Evolutionary conservation across 352 stramenopile species (phyloP).

Genomic region (Phytophthora pinifolia): DNA sequence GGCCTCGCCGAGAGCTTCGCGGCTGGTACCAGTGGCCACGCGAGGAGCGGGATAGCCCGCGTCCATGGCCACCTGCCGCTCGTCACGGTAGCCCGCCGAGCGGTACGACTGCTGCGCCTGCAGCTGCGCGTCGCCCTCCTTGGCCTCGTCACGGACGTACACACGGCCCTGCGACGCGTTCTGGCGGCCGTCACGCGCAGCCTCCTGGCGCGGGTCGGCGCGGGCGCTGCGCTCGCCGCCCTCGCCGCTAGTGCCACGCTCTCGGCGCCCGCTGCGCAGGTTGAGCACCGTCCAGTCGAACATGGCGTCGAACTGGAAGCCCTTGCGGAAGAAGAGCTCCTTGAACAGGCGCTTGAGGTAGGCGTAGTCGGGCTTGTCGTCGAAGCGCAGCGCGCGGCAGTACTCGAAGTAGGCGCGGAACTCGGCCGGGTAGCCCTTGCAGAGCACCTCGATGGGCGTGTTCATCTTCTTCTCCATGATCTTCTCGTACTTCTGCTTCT

Average conservation of each 20-base stretch:
- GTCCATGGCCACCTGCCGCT: conserved; percentile 52
- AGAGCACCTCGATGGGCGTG: conserved; percentile 91
- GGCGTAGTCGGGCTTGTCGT: conserved; percentile 88
- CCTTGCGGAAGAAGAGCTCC: conserved; percentile 99
- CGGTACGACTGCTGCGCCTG: conserved; percentile 54
- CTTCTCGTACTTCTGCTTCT: conserved; percentile 97
- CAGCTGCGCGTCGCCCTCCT: conserved; percentile 56
- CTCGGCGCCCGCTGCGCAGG: conserved; percentile 65
- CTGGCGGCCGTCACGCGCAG: conserved; percentile 44
- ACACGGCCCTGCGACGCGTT: conserved; percentile 60
- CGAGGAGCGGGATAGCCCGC: conserved; percentile 58
- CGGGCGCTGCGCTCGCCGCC: conserved; percentile 58
- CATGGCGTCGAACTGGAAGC: conserved; percentile 98
- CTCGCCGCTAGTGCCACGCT: conserved; percentile 61
- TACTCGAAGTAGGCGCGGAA: conserved; percentile 98
- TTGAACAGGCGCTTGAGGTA: conserved; percentile 97
- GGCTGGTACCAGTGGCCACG: conserved; percentile 63
- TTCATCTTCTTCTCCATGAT: conserved; percentile 99
- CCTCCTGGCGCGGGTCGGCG: conserved; percentile 56
- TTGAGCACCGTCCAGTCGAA: conserved; percentile 99
- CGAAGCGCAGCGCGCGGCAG: conserved; percentile 81
- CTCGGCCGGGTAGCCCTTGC: conserved; percentile 95
- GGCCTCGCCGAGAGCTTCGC: conserved; percentile 54
- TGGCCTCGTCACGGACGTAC: conserved; percentile 69
- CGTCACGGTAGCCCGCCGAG: conserved; percentile 51